Evolutionary conservation across 805 yeast genomes (phyloP).

Genomic region (Ogataea ramenticola): DNA sequence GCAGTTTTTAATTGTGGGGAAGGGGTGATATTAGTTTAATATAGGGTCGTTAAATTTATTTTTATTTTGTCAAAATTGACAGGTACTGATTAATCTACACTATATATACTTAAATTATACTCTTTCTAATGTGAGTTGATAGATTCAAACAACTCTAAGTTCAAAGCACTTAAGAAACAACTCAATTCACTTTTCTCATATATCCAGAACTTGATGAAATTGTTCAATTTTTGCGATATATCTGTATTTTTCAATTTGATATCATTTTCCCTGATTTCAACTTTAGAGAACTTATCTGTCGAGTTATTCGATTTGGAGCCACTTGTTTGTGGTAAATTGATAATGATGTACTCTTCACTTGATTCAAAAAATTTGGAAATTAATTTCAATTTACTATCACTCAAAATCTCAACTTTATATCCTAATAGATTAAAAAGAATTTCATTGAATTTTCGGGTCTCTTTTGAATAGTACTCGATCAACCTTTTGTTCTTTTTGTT

Average conservation of each 20-base stretch:
- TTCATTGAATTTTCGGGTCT: constrained; percentile 65
- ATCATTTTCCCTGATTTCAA: neutral
- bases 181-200: constrained; percentile 63
- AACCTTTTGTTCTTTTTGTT: constrained; percentile 47
- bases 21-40: constrained; percentile 4
- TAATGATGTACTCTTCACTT: neutral
- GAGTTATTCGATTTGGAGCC: too few relatives aligned
- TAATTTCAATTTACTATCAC: constrained; percentile 49
- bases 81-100: too few relatives aligned
- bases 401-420: constrained; percentile 60
- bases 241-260: constrained; percentile 17
- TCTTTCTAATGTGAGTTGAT: too few relatives aligned
- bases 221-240: constrained; percentile 28
- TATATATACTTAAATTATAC: too few relatives aligned
- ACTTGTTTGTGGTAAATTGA: neutral
- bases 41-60: too few relatives aligned
- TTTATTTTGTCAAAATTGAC: too few relatives aligned
- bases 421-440: constrained; percentile 66
- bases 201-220: constrained; percentile 60
- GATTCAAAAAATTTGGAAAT: constrained; percentile 31
- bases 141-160: constrained; percentile 52
- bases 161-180: constrained; percentile 71
- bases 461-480: constrained; percentile 51
- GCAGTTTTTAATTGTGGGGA: neutral
- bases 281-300: neutral